Percentiles rank a stretch among this genome's conserved stretches.
phyloP scores from a whole-genome alignment of 164 flowering plant species.

The Tetrastigma voinierianum region DNA sequence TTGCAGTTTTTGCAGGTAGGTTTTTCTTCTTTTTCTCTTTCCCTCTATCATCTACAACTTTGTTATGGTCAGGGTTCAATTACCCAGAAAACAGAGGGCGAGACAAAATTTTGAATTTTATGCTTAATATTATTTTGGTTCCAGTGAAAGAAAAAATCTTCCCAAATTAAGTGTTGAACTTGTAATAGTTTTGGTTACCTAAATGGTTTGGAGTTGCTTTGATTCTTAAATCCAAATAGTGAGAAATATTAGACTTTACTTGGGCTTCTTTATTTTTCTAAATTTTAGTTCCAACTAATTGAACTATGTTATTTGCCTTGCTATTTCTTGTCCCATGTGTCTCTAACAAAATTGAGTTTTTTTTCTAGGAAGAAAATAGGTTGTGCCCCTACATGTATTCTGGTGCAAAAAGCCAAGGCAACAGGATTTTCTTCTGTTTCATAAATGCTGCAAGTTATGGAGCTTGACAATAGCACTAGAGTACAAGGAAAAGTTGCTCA shows the following conservation, averaged over 20 bases:
- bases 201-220: no score
- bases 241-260: constrained; percentile 12
- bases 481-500: no score
- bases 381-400: constrained; percentile 70
- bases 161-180: no score
- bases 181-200: no score
- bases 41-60: no score
- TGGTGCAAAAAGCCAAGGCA: constrained; percentile 62
- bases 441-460: constrained; percentile 54
- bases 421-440: constrained; percentile 79
- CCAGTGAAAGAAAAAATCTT: no score
- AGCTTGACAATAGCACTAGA: constrained; percentile 16
- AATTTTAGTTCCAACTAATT: neutral
- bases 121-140: no score
- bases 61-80: no score
- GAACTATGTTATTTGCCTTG: neutral
- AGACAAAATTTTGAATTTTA: no score
- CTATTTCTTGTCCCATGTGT: neutral
- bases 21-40: no score
- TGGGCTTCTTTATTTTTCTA: neutral
- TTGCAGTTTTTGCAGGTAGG: constrained; percentile 83
- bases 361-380: constrained; percentile 75
- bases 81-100: no score
- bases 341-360: neutral
- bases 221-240: no score